Evolutionary conservation across 352 stramenopile genomes (phyloP), one percentile per base, ranked within the genome.

Genomic region (Phytophthora fragariae): DNA sequence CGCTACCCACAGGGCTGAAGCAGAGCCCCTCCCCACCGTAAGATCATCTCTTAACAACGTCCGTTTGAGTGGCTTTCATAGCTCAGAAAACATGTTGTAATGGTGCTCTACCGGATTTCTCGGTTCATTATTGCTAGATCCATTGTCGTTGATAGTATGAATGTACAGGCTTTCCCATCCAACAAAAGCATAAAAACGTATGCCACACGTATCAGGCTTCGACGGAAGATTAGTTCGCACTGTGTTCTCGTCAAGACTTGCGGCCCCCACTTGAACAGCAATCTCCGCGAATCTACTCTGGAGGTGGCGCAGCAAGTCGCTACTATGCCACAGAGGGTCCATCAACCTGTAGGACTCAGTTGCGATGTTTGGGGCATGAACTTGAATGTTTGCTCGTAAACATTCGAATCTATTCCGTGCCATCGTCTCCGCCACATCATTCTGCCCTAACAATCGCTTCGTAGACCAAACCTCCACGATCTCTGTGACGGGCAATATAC

Each of bases 371-470:
- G 29, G 29, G 0, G 29, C 29, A 31, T 7, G 29, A 31, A 31
- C 7, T 31, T 31, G 29, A 31, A 31, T 7, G 29, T 31, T 31
- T 31, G 54, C 29, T 9, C 63, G 63, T 14, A 70, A 27, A 8
- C 11, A 39, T 29, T 70, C 10, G n/a, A 58, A 63, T 12, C 55
- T 9, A 11, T 39, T 59, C 12, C 63, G 17, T 2, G 29, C 1
- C 29, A 70, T 64, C 14, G 11, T 64, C 14, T 27, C 54, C 3
- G 31, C 39, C 2, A 70, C 7, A 53, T 70, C 54, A 0, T 21
- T 35, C 44, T 70, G 63, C 17, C n/a, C 63, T 17, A 63, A 33
- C 47, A 70, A 70, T 27, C 15, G 17, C 21, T 59, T 63, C 14
- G 37, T 5, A 7, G 41, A 59, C 63, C 55, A 70, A 31, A 70